These are phyloP conservation scores for Pythium brachiatum DNA, from an alignment of 352 stramenopile genomes.

Conservation along the genomic window DNA sequence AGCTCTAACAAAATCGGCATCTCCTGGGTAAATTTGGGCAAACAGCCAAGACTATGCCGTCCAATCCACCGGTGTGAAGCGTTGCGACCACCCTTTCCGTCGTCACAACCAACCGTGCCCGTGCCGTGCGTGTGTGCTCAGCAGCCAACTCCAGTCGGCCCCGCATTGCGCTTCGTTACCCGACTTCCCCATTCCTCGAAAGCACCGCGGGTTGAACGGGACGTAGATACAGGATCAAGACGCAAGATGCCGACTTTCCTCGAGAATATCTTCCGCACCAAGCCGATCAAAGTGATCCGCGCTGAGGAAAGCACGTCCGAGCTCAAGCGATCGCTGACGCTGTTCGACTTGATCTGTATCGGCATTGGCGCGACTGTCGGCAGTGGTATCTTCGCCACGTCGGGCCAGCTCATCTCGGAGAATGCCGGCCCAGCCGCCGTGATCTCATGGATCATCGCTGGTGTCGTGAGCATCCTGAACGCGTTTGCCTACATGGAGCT, in stretches of 20 bases:
- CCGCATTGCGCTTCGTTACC: not conserved
- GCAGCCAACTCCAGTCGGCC: not conserved
- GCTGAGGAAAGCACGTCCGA: constrained; percentile 70
- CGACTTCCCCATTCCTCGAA: not conserved
- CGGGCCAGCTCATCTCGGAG: constrained; percentile 63
- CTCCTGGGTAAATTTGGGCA: not conserved
- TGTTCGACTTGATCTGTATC: constrained; percentile 89
- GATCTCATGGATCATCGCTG: constrained; percentile 78
- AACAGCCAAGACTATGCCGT: not conserved
- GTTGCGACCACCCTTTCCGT: not conserved
- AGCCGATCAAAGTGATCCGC: constrained; percentile 66
- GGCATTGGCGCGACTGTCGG: constrained; percentile 90
- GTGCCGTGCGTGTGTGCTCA: no score
- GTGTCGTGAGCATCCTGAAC: constrained; percentile 72
- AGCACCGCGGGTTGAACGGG: no score
- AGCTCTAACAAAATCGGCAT: no score
- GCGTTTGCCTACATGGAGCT: constrained; percentile 90
- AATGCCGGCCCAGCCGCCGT: constrained; percentile 75
- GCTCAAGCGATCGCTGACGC: constrained; percentile 53
- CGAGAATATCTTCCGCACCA: constrained; percentile 56
- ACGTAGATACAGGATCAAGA: no score
- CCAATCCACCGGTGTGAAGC: not conserved
- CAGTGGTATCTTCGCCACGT: constrained; percentile 87
- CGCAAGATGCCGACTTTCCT: constrained; percentile 40
- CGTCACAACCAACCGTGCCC: not conserved